phyloP scores from a whole-genome alignment of 441 rosid species.

The Croton laevigatus region DNA sequence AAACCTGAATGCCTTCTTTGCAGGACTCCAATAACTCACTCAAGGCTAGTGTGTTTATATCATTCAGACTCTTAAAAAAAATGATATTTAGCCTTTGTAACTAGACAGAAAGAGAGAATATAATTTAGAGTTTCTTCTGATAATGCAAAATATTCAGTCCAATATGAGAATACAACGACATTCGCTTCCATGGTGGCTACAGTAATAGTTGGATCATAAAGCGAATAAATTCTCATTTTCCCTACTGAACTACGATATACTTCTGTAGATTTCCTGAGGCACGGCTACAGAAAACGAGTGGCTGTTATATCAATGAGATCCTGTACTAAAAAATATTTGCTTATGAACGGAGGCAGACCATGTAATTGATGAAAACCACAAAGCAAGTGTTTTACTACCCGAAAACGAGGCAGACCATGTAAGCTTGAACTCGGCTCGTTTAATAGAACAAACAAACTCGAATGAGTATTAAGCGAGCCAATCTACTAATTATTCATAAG shows the following conservation, averaged over 20 bases:
- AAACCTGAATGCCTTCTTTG: conserved; percentile 96
- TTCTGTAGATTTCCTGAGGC: not conserved
- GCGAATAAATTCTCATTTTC: not conserved
- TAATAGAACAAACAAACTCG: not conserved
- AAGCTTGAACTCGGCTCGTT: not conserved
- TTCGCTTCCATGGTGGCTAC: not conserved
- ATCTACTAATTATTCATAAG: too few species aligned
- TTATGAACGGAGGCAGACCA: not conserved
- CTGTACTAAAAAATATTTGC: not conserved
- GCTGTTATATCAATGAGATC: not conserved
- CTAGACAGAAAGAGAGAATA: not conserved
- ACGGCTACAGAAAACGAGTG: not conserved
- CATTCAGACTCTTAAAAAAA: conserved; percentile 74
- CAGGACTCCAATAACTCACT: conserved; percentile 79
- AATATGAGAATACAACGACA: conserved; percentile 11
- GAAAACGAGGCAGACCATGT: too few species aligned
- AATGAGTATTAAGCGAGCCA: too few species aligned
- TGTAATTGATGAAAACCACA: not conserved
- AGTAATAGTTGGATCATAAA: not conserved
- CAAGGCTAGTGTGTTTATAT: conserved; percentile 77
- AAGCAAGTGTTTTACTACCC: not conserved
- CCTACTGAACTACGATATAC: not conserved
- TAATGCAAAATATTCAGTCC: conserved; percentile 6
- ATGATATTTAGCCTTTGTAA: not conserved
- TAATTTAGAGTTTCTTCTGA: conserved; percentile 12